Evolutionary conservation across 2,329 filamentous ascomycete species (phyloP), one percentile per base, ranked within the genome.

Genomic region (Fusarium sp.): DNA sequence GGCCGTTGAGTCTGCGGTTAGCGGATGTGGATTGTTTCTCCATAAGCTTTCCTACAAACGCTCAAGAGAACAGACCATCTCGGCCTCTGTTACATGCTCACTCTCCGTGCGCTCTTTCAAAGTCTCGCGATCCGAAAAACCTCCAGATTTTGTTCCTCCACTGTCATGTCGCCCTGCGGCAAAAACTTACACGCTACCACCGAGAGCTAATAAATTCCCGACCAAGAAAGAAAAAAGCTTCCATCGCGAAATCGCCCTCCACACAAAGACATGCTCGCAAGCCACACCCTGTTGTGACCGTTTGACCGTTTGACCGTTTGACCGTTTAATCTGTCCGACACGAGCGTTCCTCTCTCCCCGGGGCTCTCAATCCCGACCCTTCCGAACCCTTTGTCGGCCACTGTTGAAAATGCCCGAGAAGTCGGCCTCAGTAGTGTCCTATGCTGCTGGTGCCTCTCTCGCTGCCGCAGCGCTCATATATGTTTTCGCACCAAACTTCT

Each of bases 401-500:
- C 60, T 49, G 56, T 69, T 65, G 60, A 75, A 64, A 70, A 83
- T 83, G 82, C 80, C 79, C 65, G 80, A 82, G 54, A 83, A 80
- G 70, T 76, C 81, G 65, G 72, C 75, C 60, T 80, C 80, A 31
- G 81, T 83, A 77, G 94, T 94, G 76, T 94, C 94, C 48, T 99
- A 99, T 83, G 96, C 96, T 78, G 96, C 95, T 66, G 95, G 95
- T 76, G 96, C 95, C 68, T 97, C 95, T 60, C 92, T 99, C 71
- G 96, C 96, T 62, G 96, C 96, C 70, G 93, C 97, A 71, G 95
- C 96, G 37, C 89, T 98, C 64, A 93, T 98, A 80, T 99, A 98
- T 83, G 95, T 98, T 76, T 98, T 99, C 83, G 94, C 92, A 14
- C 96, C 96, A n/a, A 98, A 95, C 58, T 98, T 95, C 82, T 93